Conservation (phyloP, 129 eudicot genomes). For the Arctium minus region DNA sequence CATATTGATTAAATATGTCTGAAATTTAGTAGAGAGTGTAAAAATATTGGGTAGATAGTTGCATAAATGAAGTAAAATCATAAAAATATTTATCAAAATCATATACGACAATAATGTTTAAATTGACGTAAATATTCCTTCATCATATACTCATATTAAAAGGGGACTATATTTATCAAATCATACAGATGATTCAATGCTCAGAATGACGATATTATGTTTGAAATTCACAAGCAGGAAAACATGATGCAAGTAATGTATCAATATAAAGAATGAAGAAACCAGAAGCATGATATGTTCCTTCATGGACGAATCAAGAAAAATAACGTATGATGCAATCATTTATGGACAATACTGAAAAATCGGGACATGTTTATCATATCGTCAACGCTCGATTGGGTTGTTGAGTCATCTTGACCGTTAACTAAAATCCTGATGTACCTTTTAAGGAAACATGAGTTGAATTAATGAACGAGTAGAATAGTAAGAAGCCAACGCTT, state of each 20-base stretch:
- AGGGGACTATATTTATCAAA: neutral
- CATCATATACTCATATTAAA: neutral
- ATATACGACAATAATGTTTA: neutral
- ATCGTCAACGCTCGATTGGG: neutral
- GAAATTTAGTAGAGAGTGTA: neutral
- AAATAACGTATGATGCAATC: neutral
- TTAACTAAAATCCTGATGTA: neutral
- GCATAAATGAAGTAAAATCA: neutral
- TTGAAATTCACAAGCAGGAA: no score
- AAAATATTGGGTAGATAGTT: neutral
- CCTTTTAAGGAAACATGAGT: neutral
- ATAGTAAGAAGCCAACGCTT: neutral
- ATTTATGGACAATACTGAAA: no score
- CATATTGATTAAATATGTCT: neutral
- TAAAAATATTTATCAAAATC: neutral
- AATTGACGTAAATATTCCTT: neutral
- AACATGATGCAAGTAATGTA: neutral
- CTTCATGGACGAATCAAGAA: neutral
- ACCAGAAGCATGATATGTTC: neutral
- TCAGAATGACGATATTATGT: neutral
- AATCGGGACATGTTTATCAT: neutral
- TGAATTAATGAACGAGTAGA: neutral
- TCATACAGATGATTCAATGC: neutral
- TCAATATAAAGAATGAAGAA: neutral
- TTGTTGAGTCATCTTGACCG: neutral